phyloP scores from a whole-genome alignment of 163 green algal genomes.

The Coccomyxa subellipsoidea region DNA sequence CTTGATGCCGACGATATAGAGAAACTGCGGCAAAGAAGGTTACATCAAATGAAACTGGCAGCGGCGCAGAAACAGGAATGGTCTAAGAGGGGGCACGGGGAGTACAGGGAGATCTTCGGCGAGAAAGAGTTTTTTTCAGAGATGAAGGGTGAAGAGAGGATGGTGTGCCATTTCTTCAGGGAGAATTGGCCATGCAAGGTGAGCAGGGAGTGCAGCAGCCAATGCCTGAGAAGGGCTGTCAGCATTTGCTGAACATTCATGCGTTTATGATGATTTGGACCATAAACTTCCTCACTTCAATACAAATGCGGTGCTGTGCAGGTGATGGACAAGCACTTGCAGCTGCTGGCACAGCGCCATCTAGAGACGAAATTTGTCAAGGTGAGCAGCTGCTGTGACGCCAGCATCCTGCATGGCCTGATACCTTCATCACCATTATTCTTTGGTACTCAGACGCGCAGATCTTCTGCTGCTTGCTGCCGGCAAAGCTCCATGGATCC shows the following conservation, averaged over 20 bases:
- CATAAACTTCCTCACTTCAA: no score
- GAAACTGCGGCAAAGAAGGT: constrained; percentile 58
- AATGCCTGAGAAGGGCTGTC: no score
- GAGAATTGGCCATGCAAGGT: constrained; percentile 94
- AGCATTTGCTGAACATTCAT: not conserved
- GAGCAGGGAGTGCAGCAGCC: not conserved
- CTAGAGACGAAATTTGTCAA: constrained; percentile 96
- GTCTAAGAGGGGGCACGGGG: constrained; percentile 79
- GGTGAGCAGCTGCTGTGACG: constrained; percentile 37
- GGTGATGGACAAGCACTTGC: constrained; percentile 97
- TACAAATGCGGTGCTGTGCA: no score
- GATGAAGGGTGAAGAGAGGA: constrained; percentile 89
- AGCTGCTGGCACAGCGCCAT: constrained; percentile 76
- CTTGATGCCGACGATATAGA: constrained; percentile 86
- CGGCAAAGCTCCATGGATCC: no score
- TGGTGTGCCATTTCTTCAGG: constrained; percentile 95
- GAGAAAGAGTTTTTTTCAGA: constrained; percentile 94
- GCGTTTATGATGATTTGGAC: no score
- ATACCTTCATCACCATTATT: no score
- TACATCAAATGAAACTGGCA: constrained; percentile 72
- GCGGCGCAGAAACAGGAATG: constrained; percentile 75
- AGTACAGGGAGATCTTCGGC: constrained; percentile 67
- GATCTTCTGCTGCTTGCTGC: no score
- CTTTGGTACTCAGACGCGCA: no score
- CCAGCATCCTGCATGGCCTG: no score